Base-by-base conservation (phyloP, 768 basidiomycete genomes). In the Thelephora ganbajun region DNA sequence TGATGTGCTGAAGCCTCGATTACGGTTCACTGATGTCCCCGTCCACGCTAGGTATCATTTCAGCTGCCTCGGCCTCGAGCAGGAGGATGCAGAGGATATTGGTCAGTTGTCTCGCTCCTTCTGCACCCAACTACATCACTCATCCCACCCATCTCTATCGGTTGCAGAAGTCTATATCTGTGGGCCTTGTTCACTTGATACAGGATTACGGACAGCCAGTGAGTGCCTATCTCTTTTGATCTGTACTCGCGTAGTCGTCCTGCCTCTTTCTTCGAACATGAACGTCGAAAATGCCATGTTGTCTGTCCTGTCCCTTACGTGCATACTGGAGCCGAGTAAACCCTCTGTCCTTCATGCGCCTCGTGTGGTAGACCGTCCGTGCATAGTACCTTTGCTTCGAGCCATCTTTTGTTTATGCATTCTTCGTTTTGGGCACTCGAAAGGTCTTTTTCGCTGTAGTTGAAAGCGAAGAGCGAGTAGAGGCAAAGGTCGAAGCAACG, bases 1-100 rank as follows among this genome's bases (percentile, higher is more conserved):
- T 30, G 26, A 30, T 56, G 23, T 42, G n/a, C 30, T 2, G 7
- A 5, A 30, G 1, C 23, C 7, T 7, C 13, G 30, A 3, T 37
- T 5, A 11, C 11, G 11, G 16, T 23, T 18, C 20, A 19, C 33
- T 51, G 33, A 46, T 41, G 14, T 14, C 35, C 42, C 16, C 19
- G 46, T 42, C 47, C 45, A 36, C 19, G 35, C 23, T 49, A 91
- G 88, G 88, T 88, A 78, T 62, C 88, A 91, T 61, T 90, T 90
- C 55, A 63, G 65, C n/a, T 91, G 88, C 63, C 70, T 89, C 9
- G 65, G 74, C 50, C 61, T 90, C 43, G 69, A 61, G 49, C 74
- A 76, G 53, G 64, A 70, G 45, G 72, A 80, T 53, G 87, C 87
- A 7, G 79, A 79, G 57, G 80, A 85, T 59, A 83, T 91, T 61